A percentile compares a stretch with the other conserved stretches of the same genome.
These are phyloP conservation scores for Ogataea populi-albae DNA, from an alignment of 805 yeast genomes.

Conservation along the genomic window DNA sequence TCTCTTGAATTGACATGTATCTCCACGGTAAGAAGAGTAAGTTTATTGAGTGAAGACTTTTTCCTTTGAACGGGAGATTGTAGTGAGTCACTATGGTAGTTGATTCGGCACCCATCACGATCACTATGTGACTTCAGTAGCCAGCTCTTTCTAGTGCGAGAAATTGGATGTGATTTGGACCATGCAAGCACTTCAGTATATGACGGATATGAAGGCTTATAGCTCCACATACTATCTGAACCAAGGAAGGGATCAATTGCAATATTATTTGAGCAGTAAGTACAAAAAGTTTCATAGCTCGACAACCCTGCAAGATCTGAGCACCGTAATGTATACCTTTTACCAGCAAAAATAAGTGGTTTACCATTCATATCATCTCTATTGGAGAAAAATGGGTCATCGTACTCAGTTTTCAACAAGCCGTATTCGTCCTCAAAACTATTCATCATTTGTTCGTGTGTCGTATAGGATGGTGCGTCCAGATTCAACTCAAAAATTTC, in stretches of 20 bases:
- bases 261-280: slow-evolving; percentile 8
- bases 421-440: slow-evolving; percentile 42
- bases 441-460: slow-evolving; percentile 20
- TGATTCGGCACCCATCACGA: too few relatives aligned
- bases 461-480: slow-evolving; percentile 18
- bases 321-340: slow-evolving; percentile 49
- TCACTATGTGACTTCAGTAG: slow-evolving; percentile 49
- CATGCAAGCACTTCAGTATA: slow-evolving; percentile 37
- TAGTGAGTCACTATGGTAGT: slow-evolving; percentile 32
- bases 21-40: slow-evolving; percentile 66
- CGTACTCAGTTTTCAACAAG: slow-evolving; percentile 49
- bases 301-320: slow-evolving; percentile 29
- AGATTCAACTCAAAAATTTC: slow-evolving; percentile 10
- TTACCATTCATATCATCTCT: slow-evolving; percentile 46
- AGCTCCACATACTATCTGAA: slow-evolving; percentile 41
- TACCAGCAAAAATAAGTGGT: slow-evolving; percentile 68
- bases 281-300: slow-evolving; percentile 7
- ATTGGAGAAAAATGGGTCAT: slow-evolving; percentile 62
- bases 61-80: slow-evolving; percentile 29
- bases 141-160: slow-evolving; percentile 19
- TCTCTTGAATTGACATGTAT: slow-evolving; percentile 59
- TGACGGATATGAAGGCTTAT: slow-evolving; percentile 47
- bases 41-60: slow-evolving; percentile 39
- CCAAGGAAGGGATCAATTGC: not conserved
- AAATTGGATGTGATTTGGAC: slow-evolving; percentile 20